phyloP scores from a whole-genome alignment of 768 basidiomycete species.

The Mycena alexandri region DNA sequence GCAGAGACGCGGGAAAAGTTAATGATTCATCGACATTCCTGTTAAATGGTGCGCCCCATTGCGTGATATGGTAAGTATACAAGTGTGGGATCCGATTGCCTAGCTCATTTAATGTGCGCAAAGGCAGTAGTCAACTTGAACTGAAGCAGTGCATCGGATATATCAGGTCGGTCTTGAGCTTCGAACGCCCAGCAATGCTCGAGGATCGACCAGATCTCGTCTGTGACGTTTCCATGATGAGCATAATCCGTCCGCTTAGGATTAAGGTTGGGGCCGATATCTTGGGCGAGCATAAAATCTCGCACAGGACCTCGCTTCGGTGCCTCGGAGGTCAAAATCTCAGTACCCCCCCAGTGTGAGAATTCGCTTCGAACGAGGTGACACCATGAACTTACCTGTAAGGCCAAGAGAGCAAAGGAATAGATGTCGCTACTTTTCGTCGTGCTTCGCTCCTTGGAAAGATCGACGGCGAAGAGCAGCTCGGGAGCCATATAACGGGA shows the following conservation, averaged over 20 bases:
- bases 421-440: slow-evolving; percentile 1
- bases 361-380: background rate
- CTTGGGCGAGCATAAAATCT: no score
- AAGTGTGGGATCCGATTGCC: no score
- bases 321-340: background rate
- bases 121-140: no score
- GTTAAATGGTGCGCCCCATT: no score
- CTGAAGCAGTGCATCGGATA: no score
- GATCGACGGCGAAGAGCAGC: background rate
- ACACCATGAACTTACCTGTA: background rate
- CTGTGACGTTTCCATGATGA: background rate
- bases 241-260: no score
- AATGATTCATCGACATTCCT: no score
- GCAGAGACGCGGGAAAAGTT: background rate
- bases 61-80: no score
- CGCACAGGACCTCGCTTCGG: background rate
- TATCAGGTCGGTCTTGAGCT: no score
- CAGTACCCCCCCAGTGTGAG: no score
- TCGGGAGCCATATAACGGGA: background rate
- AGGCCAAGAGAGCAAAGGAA: background rate
- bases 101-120: no score
- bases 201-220: background rate
- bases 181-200: background rate
- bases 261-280: no score
- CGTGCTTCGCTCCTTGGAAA: background rate